A percentile compares a stretch with the other conserved stretches of the same genome.
These are phyloP conservation scores for Neopestalotiopsis sp. DNA, from an alignment of 2,329 filamentous ascomycete species.

Conservation along the genomic window DNA sequence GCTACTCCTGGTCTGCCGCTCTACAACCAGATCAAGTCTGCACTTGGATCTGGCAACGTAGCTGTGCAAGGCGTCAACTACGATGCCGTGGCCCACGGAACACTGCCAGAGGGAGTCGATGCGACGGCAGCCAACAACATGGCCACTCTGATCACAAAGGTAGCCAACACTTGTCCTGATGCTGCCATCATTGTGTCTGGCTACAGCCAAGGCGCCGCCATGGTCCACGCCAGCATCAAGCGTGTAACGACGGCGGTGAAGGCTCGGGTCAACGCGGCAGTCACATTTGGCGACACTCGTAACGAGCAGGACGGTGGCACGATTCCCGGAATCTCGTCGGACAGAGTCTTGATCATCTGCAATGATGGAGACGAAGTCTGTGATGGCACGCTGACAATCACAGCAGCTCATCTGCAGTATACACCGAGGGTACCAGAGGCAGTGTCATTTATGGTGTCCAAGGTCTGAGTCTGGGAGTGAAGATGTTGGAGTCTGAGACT, in stretches of 20 bases:
- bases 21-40: conserved; percentile 30
- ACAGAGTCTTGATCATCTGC: conserved; percentile 48
- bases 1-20: conserved; percentile 33
- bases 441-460: conserved; percentile 22
- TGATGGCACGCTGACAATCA: conserved; percentile 43
- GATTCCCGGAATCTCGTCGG: conserved; percentile 36
- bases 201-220: conserved; percentile 37
- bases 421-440: conserved; percentile 18
- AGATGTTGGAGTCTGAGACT: neutral
- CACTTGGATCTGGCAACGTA: conserved; percentile 23
- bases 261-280: conserved; percentile 32
- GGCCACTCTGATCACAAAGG: conserved; percentile 34
- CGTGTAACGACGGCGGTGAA: conserved; percentile 38
- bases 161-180: conserved; percentile 37
- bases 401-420: conserved; percentile 46
- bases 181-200: conserved; percentile 41
- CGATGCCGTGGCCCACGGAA: conserved; percentile 26
- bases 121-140: conserved; percentile 34
- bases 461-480: neutral
- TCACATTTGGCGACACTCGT: conserved; percentile 39
- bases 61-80: conserved; percentile 30
- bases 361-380: conserved; percentile 56
- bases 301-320: conserved; percentile 34
- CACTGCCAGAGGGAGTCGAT: conserved; percentile 38
- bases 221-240: conserved; percentile 39